Evolutionary conservation across 139 green algal genomes (phyloP), one percentile per base, ranked within the genome.

Genomic region (Chlamydomonas asymmetrica): DNA sequence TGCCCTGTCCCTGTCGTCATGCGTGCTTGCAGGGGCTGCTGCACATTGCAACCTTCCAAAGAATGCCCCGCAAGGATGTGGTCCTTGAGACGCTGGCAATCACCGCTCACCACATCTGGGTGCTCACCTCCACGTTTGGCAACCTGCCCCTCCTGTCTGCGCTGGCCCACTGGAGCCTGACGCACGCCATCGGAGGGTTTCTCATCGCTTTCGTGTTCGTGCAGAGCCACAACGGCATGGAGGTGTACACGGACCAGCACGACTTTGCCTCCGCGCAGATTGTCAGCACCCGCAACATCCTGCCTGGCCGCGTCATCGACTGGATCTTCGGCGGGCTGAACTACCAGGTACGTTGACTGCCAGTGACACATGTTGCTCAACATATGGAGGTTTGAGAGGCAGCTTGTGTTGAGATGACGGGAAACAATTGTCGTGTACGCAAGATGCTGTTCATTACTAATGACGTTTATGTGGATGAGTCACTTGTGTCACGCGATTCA

Each of bases 161-260:
- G 1, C 5, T 85, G 27, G 38, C 69, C 39, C 92, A 76, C 66
- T 70, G 88, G n/a, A n/a, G 86, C 29, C 16, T 82, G 20, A 69
- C 60, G 3, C 83, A 94, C 69, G 39, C 40, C 16, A 27, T 82
- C 2, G 52, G 41, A 6, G 90, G 90, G 27, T 82, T 90, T 49
- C 59, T 92, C 32, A 84, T 93, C 13, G 66, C 52, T 34, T 79
- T 93, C 41, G 89, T 93, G 5, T 94, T 94, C 76, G 78, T 93
- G 64, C 90, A 94, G 68, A 92, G 85, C 78, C 90, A 94, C 89
- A 94, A 94, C 50, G 90, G 80, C 69, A 94, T 93, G 90, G 89
- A 93, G 70, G 80, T 94, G 2, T 91, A 94, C 86, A 73, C 73
- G 34, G 77, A 80, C 7, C 75, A 54, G 38, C 91, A 88, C 52